Conservation (phyloP, 108 stramenopile genomes). For the Cylindrotheca closterium region DNA sequence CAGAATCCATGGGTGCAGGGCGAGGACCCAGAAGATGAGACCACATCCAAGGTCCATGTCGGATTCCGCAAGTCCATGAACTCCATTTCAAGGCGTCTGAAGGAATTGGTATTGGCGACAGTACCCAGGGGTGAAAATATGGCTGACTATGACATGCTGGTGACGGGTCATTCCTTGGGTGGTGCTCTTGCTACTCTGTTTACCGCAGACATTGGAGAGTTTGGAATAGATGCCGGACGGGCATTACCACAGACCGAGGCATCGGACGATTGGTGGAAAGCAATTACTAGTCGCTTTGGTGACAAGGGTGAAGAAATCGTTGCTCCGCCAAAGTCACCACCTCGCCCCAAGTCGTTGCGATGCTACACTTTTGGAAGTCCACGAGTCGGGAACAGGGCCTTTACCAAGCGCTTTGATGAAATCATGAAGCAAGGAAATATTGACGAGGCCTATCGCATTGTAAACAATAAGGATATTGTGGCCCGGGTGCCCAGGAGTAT, state of each 20-base stretch:
- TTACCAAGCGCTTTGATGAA: constrained; percentile 58
- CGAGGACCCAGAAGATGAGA: constrained; percentile 52
- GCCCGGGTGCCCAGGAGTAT: constrained; percentile 81
- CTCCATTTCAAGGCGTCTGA: constrained; percentile 76
- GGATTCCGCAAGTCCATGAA: constrained; percentile 77
- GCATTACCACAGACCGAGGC: constrained; percentile 56
- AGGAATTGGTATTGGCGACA: constrained; percentile 70
- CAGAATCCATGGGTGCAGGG: constrained; percentile 82
- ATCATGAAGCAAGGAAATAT: constrained; percentile 52
- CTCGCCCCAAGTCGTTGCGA: constrained; percentile 63
- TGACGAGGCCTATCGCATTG: constrained; percentile 75
- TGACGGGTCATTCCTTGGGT: constrained; percentile 83
- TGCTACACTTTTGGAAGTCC: constrained; percentile 87
- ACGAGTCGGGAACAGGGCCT: constrained; percentile 76
- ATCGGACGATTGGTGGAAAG: constrained; percentile 83
- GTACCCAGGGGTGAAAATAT: constrained; percentile 59
- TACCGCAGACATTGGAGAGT: constrained; percentile 72
- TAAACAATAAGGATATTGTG: constrained; percentile 82
- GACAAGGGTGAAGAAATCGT: constrained; percentile 29
- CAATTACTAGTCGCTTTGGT: constrained; percentile 57
- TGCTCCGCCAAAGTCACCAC: constrained; percentile 28
- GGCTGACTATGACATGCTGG: constrained; percentile 66
- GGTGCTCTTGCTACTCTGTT: constrained; percentile 84
- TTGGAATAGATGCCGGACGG: constrained; percentile 77
- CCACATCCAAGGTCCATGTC: constrained; percentile 65